These are phyloP conservation scores for Skeletonema marinoi DNA, from an alignment of 108 stramenopile genomes.

Conservation along the genomic window DNA sequence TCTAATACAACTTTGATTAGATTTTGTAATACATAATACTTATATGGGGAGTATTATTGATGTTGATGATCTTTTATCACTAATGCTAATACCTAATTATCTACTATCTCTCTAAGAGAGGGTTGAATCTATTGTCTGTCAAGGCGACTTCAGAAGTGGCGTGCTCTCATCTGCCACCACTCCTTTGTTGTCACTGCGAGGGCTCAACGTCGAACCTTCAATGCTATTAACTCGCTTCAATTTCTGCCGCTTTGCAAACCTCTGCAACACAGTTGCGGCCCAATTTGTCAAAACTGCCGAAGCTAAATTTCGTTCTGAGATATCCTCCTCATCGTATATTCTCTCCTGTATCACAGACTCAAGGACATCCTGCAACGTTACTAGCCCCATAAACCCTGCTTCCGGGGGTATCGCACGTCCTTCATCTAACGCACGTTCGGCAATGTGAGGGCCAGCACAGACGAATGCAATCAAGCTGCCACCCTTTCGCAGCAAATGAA, in stretches of 20 bases:
- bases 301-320: constrained; percentile 51
- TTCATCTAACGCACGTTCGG: constrained; percentile 43
- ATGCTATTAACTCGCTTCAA: constrained; percentile 1
- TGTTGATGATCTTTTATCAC: background rate
- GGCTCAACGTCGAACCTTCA: background rate
- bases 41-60: no score
- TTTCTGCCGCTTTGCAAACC: constrained; percentile 28
- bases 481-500: constrained; percentile 49
- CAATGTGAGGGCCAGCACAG: constrained; percentile 66
- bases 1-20: background rate
- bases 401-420: constrained; percentile 45
- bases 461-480: constrained; percentile 71
- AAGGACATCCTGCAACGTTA: constrained; percentile 69
- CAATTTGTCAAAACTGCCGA: constrained; percentile 50
- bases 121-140: background rate
- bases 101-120: no score
- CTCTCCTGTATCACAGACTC: constrained; percentile 61
- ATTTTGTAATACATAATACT: background rate
- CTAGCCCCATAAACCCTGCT: constrained; percentile 62
- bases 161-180: background rate
- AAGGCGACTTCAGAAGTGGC: background rate
- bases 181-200: background rate
- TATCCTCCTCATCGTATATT: constrained; percentile 65
- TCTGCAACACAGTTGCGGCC: constrained; percentile 50
- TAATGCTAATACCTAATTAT: background rate